These are phyloP conservation scores for Fagopyrum esculentum DNA, from an alignment of 148 eudicot genomes.

Conservation along the genomic window DNA sequence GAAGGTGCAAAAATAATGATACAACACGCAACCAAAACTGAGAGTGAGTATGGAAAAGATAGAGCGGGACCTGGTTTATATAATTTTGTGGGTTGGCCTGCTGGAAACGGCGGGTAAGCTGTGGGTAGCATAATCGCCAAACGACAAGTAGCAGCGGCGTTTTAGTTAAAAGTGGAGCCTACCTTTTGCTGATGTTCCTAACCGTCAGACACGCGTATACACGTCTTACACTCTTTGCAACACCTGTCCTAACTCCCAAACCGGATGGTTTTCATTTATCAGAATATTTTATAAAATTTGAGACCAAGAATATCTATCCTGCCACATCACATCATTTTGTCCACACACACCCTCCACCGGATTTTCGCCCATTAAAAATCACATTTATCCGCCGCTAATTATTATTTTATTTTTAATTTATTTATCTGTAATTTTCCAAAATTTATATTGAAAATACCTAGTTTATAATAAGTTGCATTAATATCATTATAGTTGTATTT, in stretches of 20 bases:
- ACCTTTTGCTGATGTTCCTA: not conserved
- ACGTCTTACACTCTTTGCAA: not conserved
- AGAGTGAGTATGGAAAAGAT: slow-evolving; percentile 19
- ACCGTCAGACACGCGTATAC: not conserved
- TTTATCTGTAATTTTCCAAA: too few relatives aligned
- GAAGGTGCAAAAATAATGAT: not conserved
- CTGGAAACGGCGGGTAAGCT: slow-evolving; percentile 6
- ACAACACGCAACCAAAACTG: slow-evolving; percentile 22
- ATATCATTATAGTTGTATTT: too few relatives aligned
- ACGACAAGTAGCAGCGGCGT: not conserved
- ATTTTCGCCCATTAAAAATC: too few relatives aligned
- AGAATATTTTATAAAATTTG: too few relatives aligned
- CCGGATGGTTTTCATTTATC: too few relatives aligned
- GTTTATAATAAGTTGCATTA: too few relatives aligned
- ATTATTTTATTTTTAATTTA: too few relatives aligned
- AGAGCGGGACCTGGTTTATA: not conserved
- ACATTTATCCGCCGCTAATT: too few relatives aligned
- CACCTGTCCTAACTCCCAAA: not conserved
- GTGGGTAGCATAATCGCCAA: not conserved
- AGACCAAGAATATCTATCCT: too few relatives aligned
- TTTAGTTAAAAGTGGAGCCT: not conserved
- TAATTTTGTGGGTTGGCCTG: not conserved
- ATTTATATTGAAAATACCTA: too few relatives aligned
- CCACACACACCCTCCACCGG: too few relatives aligned
- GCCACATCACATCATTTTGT: too few relatives aligned